Base-by-base conservation (phyloP, 2,329 filamentous ascomycete species). In the Pyrenochaeta sp. region DNA sequence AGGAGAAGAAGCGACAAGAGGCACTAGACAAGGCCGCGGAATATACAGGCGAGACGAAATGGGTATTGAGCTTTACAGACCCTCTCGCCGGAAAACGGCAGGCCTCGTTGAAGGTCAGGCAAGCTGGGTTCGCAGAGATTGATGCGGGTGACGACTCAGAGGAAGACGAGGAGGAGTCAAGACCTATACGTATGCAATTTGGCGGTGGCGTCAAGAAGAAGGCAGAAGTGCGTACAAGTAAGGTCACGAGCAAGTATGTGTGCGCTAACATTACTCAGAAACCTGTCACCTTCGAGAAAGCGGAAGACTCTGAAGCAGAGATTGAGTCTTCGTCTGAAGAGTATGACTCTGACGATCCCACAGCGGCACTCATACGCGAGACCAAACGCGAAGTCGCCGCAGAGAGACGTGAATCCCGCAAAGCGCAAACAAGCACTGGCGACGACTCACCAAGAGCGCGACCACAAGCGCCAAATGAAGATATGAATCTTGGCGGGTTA, bases 41-140 rank as follows among this genome's bases (percentile, higher is more conserved):
- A 19, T 84, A 86, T 61, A 79, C 85, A 43, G 87, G 88, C 51
- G 91, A 93, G 74, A 90, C 89, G 19, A 88, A 89, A 73, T 94
- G 91, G 91, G 89, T 91, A 19, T 79, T 93, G 54, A 88, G 87
- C 59, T 83, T 86, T 51, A 79, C 81, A 47, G 77, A 83, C 52
- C 68, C 74, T 25, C 75, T 80, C 56, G 69, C 78, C 40, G 80
- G 68, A 34, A 69, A 75, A 50, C 73, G 75, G 13, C 69, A 86
- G 52, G 66, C 67, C 12, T 53, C 62, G 30, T 65, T 81, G 64
- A 71, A 71, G 25, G 83, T 93, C 36, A 84, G 91, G 47, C 88
- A 88, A 61, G 83, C 84, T 56, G 85, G 86, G 19, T 88, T 83
- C 74, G 83, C 84, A 10, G 78, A 78, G 53, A 77, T 86, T 34